Conservation (phyloP, 1,139 yeast genomes). For the Magnusiomyces sp. region DNA sequence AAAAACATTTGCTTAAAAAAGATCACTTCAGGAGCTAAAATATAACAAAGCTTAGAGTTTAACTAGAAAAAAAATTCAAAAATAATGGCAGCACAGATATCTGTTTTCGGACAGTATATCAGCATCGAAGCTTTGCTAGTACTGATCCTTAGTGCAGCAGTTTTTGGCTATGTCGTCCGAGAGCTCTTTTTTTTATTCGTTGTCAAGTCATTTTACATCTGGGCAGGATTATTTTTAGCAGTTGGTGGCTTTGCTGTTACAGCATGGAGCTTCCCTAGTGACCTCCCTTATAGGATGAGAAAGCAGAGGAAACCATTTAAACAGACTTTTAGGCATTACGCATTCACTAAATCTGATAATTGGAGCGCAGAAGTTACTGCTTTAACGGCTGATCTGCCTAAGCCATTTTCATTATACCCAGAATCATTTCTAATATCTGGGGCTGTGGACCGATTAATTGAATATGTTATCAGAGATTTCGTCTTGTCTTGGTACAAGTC, state of each 20-base stretch:
- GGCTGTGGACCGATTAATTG: slow-evolving; percentile 45
- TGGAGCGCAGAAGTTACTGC: slow-evolving; percentile 21
- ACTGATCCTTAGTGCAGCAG: slow-evolving; percentile 16
- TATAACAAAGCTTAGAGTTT: background rate
- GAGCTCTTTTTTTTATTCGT: slow-evolving; percentile 17
- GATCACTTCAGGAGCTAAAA: background rate
- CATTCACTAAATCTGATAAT: slow-evolving; percentile 17
- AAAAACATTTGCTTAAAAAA: no score
- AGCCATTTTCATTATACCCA: slow-evolving; percentile 32
- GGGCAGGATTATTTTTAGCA: slow-evolving; percentile 18
- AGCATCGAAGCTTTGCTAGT: slow-evolving; percentile 19
- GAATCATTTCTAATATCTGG: slow-evolving; percentile 48
- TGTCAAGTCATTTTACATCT: slow-evolving; percentile 19
- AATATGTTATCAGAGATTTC: slow-evolving; percentile 50
- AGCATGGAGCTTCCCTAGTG: slow-evolving; percentile 17
- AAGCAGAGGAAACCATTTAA: slow-evolving; percentile 3
- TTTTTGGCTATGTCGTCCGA: slow-evolving; percentile 18
- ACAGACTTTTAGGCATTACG: slow-evolving; percentile 15
- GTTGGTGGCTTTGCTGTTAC: slow-evolving; percentile 14
- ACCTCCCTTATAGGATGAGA: slow-evolving; percentile 4
- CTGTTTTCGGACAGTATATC: slow-evolving; percentile 16
- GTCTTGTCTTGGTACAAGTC: slow-evolving; percentile 55
- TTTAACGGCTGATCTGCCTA: slow-evolving; percentile 18
- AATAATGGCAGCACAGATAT: slow-evolving; percentile 9
- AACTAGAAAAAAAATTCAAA: background rate